Evolutionary conservation across 1,139 yeast species (phyloP).

Genomic region (Zygoascus sp.): DNA sequence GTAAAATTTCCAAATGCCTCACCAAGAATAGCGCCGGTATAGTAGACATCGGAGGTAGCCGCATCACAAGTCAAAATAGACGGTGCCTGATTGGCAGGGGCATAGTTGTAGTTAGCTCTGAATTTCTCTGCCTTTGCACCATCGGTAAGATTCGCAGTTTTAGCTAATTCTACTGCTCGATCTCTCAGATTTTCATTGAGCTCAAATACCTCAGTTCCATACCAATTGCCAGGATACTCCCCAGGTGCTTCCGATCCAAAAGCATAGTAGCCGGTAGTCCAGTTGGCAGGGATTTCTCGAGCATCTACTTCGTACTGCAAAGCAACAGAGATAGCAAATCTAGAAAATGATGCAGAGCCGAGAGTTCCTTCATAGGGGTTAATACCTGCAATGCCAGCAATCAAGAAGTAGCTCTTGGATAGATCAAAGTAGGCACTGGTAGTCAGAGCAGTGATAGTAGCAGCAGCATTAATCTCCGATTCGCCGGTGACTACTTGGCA

Average conservation of each 20-base stretch:
- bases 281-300: conserved; percentile 44
- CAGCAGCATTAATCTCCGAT: conserved; percentile 65
- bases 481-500: conserved; percentile 67
- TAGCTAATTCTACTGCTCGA: conserved; percentile 52
- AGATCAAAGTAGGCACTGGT: conserved; percentile 55
- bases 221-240: conserved; percentile 51
- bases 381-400: conserved; percentile 68
- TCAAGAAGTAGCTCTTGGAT: conserved; percentile 54
- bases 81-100: conserved; percentile 51
- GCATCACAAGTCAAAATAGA: conserved; percentile 53
- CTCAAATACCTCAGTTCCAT: conserved; percentile 65
- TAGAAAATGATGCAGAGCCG: conserved; percentile 59
- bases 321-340: conserved; percentile 59
- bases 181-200: conserved; percentile 56
- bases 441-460: conserved; percentile 52
- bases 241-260: conserved; percentile 50
- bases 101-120: conserved; percentile 46
- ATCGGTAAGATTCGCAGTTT: conserved; percentile 22
- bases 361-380: conserved; percentile 45
- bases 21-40: conserved; percentile 50
- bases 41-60: conserved; percentile 58
- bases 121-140: conserved; percentile 48
- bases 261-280: conserved; percentile 59
- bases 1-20: conserved; percentile 50
- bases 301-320: conserved; percentile 56